Percentiles rank a stretch among this genome's conserved stretches.
Evolutionary conservation across 208 protist genomes (phyloP).

Genomic region (Blechomonas ayalai): DNA sequence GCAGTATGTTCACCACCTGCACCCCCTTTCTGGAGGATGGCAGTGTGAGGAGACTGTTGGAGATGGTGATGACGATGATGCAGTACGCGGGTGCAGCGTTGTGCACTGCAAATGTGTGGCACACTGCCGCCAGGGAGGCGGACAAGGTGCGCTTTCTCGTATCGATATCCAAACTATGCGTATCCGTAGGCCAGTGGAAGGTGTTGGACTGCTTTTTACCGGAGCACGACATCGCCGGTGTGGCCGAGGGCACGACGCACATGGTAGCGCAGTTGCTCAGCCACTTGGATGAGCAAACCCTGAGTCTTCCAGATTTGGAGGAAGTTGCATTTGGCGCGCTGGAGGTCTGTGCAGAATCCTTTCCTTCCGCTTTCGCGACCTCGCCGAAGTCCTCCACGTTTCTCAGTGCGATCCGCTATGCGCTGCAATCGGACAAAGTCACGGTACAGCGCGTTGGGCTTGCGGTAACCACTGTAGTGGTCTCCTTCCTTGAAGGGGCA

Average conservation of each 20-base stretch:
- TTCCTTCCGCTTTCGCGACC: constrained; percentile 42
- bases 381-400: constrained; percentile 37
- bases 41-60: constrained; percentile 20
- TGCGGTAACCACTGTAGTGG: constrained; percentile 33
- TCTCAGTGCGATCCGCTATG: constrained; percentile 58
- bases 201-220: constrained; percentile 59
- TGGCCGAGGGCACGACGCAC: constrained; percentile 31
- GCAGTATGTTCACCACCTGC: constrained; percentile 39
- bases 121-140: constrained; percentile 22
- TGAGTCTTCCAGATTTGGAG: constrained; percentile 46
- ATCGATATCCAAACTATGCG: constrained; percentile 31
- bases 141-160: constrained; percentile 46
- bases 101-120: constrained; percentile 16
- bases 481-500: constrained; percentile 19
- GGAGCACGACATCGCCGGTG: constrained; percentile 18
- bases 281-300: constrained; percentile 43
- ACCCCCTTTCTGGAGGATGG: constrained; percentile 29
- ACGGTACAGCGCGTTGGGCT: constrained; percentile 60
- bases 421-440: constrained; percentile 31
- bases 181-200: constrained; percentile 57
- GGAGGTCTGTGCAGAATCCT: constrained; percentile 58
- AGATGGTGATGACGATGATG: constrained; percentile 21
- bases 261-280: constrained; percentile 34
- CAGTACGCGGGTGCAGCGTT: constrained; percentile 8
- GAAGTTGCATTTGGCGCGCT: constrained; percentile 53